Conservation (phyloP, 1,284 basidiomycete species). For the Leccinum pallidistipes region DNA sequence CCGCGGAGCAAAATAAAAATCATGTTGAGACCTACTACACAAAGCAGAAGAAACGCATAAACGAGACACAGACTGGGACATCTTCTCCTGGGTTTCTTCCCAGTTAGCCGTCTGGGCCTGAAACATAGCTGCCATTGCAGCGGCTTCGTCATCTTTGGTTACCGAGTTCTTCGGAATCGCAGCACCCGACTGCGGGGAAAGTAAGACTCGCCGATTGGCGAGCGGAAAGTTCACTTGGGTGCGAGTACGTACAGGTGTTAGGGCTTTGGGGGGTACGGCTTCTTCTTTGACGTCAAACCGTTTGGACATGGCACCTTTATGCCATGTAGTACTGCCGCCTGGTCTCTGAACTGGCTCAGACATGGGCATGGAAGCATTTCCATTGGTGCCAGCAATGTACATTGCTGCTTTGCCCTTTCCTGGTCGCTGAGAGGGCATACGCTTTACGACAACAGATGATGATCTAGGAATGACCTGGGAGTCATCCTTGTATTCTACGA, state of each 20-base stretch:
- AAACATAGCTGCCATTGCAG: conserved; percentile 95
- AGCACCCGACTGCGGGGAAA: conserved; percentile 30
- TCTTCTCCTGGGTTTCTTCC: conserved; percentile 96
- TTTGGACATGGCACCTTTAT: conserved; percentile 79
- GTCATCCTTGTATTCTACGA: conserved; percentile 90
- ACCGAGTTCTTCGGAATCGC: conserved; percentile 40
- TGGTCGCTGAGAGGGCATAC: conserved; percentile 80
- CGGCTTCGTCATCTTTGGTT: conserved; percentile 73
- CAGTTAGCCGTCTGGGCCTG: conserved; percentile 88
- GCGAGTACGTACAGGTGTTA: conserved; percentile 35
- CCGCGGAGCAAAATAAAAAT: conserved; percentile 40
- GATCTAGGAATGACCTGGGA: conserved; percentile 90
- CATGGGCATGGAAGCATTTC: conserved; percentile 41
- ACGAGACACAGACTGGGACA: conserved; percentile 88
- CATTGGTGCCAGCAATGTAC: conserved; percentile 70
- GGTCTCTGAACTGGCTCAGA: conserved; percentile 47
- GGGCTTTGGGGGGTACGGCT: conserved; percentile 28
- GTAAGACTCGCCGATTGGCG: conserved; percentile 25
- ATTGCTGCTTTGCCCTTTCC: conserved; percentile 93
- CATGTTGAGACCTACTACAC: conserved; percentile 71
- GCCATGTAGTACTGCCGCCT: conserved; percentile 45
- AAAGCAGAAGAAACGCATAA: conserved; percentile 48
- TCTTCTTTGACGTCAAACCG: conserved; percentile 89
- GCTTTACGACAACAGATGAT: conserved; percentile 91
- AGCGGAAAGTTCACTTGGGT: conserved; percentile 7